Percentiles rank a stretch among this genome's conserved stretches.
These are phyloP conservation scores for Arthrobotrys sphaeroides DNA, from an alignment of 2,329 filamentous ascomycete species.

Conservation along the genomic window DNA sequence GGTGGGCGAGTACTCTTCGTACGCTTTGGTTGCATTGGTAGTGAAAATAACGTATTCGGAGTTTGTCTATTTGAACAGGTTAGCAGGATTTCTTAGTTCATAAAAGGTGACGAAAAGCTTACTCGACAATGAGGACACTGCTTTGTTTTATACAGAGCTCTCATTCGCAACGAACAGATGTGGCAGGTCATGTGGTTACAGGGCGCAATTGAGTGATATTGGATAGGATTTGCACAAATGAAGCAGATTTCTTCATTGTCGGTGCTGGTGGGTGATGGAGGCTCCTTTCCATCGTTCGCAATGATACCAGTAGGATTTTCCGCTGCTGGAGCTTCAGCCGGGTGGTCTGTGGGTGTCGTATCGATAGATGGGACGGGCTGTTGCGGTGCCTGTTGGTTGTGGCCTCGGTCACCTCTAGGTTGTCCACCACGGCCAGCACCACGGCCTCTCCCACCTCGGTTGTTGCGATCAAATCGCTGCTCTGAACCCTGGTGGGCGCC, in stretches of 20 bases:
- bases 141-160: constrained; percentile 94
- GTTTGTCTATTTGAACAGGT: constrained; percentile 54
- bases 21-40: constrained; percentile 81
- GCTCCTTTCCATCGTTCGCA: constrained; percentile 53
- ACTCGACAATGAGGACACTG: constrained; percentile 95
- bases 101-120: constrained; percentile 61
- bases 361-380: constrained; percentile 7
- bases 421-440: constrained; percentile 17
- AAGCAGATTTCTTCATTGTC: constrained; percentile 86
- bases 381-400: constrained; percentile 7
- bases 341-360: neutral
- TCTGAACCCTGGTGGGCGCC: neutral
- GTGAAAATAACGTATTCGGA: constrained; percentile 84
- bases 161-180: constrained; percentile 89
- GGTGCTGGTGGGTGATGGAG: constrained; percentile 55
- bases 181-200: constrained; percentile 98
- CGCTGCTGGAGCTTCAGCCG: neutral
- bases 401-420: constrained; percentile 31
- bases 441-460: constrained; percentile 27
- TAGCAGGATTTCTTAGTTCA: neutral
- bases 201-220: constrained; percentile 86
- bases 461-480: constrained; percentile 19
- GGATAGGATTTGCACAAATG: constrained; percentile 91
- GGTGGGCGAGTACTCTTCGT: constrained; percentile 77
- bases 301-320: constrained; percentile 33